phyloP scores from a whole-genome alignment of 192 early-diverging fungal genomes.

The Coemansia sp. region DNA sequence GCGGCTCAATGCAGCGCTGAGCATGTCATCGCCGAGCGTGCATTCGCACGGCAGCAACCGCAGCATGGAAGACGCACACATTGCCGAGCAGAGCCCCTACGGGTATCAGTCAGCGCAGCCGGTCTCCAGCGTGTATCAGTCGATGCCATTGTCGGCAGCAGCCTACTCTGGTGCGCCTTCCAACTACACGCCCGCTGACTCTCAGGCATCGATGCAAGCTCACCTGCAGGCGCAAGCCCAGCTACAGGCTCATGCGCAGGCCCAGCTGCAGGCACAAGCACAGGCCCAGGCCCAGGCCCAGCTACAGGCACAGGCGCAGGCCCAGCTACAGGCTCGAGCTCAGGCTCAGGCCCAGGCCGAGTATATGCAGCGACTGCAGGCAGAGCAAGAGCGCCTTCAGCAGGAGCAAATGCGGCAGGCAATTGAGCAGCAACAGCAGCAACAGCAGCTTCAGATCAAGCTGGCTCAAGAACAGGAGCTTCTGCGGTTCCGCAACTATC shows the following conservation, averaged over 20 bases:
- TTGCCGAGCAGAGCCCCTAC: conserved; percentile 6
- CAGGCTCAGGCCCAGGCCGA: conserved; percentile 33
- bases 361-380: conserved; percentile 23
- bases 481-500: conserved; percentile 34
- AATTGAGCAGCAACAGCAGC: conserved; percentile 36
- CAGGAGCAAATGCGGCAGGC: conserved; percentile 28
- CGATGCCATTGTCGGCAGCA: neutral
- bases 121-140: neutral
- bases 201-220: conserved; percentile 3
- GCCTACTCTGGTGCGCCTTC: conserved; percentile 1
- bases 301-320: conserved; percentile 9
- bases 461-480: conserved; percentile 39
- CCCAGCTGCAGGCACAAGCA: conserved; percentile 17
- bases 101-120: neutral
- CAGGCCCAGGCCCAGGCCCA: conserved; percentile 26
- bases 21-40: conserved; percentile 25
- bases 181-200: conserved; percentile 9
- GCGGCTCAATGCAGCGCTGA: conserved; percentile 18
- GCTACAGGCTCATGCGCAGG: conserved; percentile 10
- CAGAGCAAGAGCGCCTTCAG: conserved; percentile 19
- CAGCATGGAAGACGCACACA: conserved; percentile 18
- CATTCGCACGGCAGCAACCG: conserved; percentile 27
- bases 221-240: conserved; percentile 6
- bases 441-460: conserved; percentile 31
- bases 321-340: conserved; percentile 12